Conservation (phyloP, 176 grass and related monocot genomes). For the Pontederia paniculata region DNA sequence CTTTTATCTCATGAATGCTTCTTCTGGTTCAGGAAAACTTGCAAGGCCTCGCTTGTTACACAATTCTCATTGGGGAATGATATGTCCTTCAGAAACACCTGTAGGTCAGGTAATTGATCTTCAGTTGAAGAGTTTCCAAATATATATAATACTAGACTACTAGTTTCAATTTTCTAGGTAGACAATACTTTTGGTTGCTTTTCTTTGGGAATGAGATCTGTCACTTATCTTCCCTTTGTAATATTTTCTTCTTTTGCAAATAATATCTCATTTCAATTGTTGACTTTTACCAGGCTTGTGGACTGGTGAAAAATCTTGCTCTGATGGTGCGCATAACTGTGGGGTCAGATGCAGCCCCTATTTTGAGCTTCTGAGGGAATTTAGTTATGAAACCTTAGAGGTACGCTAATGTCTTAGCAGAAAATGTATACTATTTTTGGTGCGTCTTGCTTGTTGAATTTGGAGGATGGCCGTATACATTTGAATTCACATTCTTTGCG, state of each 20-base stretch:
- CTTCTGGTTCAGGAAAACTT: conserved; percentile 49
- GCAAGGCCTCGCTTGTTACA: conserved; percentile 93
- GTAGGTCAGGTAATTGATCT: conserved; percentile 59
- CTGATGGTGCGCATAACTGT: conserved; percentile 97
- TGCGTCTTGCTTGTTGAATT: conserved; percentile 17
- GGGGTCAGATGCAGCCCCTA: conserved; percentile 85
- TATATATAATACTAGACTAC: neutral
- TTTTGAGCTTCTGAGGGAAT: conserved; percentile 97
- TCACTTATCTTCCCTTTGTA: no score
- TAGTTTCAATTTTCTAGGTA: neutral
- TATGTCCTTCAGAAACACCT: conserved; percentile 98
- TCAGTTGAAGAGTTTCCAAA: no score
- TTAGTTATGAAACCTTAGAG: conserved; percentile 99
- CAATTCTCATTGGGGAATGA: conserved; percentile 99
- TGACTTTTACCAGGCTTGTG: conserved; percentile 55
- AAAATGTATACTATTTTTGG: conserved; percentile 29
- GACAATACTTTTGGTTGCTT: neutral
- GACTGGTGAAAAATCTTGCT: conserved; percentile 95
- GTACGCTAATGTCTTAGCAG: conserved; percentile 11
- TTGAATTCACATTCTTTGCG: conserved; percentile 1
- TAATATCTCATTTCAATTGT: neutral
- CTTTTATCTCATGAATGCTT: neutral
- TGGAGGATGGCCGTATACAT: conserved; percentile 12
- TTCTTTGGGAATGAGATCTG: neutral
- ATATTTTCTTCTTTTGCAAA: neutral